Evolutionary conservation across 768 basidiomycete genomes (phyloP).

Genomic region (Vararia minispora): DNA sequence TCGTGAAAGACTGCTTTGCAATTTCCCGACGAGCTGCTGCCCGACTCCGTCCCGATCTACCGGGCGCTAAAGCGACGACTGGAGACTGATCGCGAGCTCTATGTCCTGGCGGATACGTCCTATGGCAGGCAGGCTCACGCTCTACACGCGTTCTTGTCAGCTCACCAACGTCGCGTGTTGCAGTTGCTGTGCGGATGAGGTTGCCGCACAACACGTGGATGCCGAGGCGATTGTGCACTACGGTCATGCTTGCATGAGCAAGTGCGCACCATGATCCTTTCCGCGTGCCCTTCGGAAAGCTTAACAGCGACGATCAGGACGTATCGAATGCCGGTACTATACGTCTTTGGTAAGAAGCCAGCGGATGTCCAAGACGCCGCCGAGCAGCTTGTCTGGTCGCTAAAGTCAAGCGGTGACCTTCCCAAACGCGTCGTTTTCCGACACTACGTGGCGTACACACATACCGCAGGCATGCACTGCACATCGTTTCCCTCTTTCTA

Average conservation of each 20-base stretch:
- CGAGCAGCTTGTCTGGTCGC: conserved; percentile 25
- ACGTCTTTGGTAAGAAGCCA: conserved; percentile 73
- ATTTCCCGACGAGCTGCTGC: conserved; percentile 89
- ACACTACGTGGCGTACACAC: conserved; percentile 71
- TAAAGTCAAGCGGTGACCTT: conserved; percentile 15
- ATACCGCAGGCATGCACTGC: conserved; percentile 43
- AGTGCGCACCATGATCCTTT: conserved; percentile 43
- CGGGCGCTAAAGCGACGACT: conserved; percentile 44
- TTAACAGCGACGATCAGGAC: conserved; percentile 37
- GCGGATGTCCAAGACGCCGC: conserved; percentile 48
- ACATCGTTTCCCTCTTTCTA: background rate
- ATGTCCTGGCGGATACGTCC: conserved; percentile 94
- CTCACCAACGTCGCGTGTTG: background rate
- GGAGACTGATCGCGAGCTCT: conserved; percentile 46
- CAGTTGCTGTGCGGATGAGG: conserved; percentile 95
- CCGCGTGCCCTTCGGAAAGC: background rate
- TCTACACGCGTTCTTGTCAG: background rate
- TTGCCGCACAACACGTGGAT: conserved; percentile 88
- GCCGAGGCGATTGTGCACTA: conserved; percentile 91
- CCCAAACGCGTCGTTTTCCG: conserved; percentile 39
- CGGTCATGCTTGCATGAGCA: conserved; percentile 91
- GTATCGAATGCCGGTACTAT: conserved; percentile 79
- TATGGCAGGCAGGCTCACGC: conserved; percentile 70
- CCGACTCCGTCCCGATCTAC: conserved; percentile 79
- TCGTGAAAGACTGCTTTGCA: conserved; percentile 69